Percentiles rank a stretch among this genome's conserved stretches.
These are phyloP conservation scores for Penicillium canescens DNA, from an alignment of 495 filamentous ascomycete species.

Conservation along the genomic window DNA sequence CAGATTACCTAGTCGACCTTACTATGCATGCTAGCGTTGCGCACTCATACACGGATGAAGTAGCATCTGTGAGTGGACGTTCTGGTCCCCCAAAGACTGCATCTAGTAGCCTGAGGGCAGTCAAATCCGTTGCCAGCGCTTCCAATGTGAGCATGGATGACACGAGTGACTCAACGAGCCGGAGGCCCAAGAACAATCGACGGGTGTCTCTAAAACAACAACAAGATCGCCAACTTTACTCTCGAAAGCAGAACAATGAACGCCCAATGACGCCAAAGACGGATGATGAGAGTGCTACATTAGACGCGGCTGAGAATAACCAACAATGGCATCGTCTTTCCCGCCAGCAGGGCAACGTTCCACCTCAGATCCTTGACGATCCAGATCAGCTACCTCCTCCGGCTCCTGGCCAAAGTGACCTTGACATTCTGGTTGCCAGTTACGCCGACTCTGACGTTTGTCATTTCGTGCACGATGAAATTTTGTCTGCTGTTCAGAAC, in stretches of 20 bases:
- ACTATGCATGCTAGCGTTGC: constrained; percentile 87
- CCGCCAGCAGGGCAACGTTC: constrained; percentile 60
- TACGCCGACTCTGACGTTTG: constrained; percentile 82
- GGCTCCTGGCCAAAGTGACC: constrained; percentile 64
- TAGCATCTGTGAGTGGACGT: constrained; percentile 40
- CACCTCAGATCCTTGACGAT: constrained; percentile 66
- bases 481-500: constrained; percentile 59
- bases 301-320: constrained; percentile 61
- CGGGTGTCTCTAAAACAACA: constrained; percentile 74
- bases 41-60: constrained; percentile 58
- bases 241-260: constrained; percentile 68
- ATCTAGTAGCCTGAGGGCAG: constrained; percentile 85
- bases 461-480: constrained; percentile 75
- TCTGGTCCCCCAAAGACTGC: constrained; percentile 61
- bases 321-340: constrained; percentile 71
- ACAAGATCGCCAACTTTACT: constrained; percentile 90
- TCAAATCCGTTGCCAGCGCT: constrained; percentile 86
- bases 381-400: constrained; percentile 76
- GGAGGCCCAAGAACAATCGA: constrained; percentile 65
- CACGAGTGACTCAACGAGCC: constrained; percentile 39
- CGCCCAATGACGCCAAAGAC: constrained; percentile 59
- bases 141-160: constrained; percentile 65
- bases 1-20: constrained; percentile 94
- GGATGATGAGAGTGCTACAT: constrained; percentile 67
- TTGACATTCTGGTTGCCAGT: constrained; percentile 76